Percentiles rank a stretch among this genome's conserved stretches.
These are phyloP conservation scores for Brassica nigra DNA, from an alignment of 345 rosid genomes.

Conservation along the genomic window DNA sequence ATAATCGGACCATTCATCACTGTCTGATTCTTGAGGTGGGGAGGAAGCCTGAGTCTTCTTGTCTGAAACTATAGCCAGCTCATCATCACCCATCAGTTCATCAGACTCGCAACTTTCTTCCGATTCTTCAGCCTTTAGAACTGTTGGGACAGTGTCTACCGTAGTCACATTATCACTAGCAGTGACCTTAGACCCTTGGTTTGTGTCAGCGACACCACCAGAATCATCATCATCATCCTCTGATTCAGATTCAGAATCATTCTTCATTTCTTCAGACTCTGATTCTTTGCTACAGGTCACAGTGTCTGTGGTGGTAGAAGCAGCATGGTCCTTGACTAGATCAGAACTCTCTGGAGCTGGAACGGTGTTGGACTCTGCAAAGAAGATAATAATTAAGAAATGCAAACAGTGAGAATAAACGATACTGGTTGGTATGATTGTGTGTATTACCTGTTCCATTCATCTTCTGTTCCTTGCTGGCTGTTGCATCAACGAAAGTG, in stretches of 20 bases:
- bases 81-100: conserved; percentile 17
- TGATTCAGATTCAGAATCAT: conserved; percentile 31
- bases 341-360: conserved; percentile 9
- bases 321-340: conserved; percentile 21
- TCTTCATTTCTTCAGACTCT: conserved; percentile 22
- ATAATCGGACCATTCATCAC: conserved; percentile 36
- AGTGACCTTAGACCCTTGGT: conserved; percentile 22
- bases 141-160: conserved; percentile 5
- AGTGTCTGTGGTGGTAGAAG: neutral
- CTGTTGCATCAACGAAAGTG: conserved; percentile 35
- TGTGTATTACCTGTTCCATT: conserved; percentile 23
- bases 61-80: conserved; percentile 24
- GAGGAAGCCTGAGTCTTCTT: conserved; percentile 8
- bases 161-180: conserved; percentile 10
- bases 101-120: conserved; percentile 21
- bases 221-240: conserved; percentile 26
- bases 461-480: neutral
- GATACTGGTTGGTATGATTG: neutral
- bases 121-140: neutral
- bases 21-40: conserved; percentile 5
- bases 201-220: conserved; percentile 22
- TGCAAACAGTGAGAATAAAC: conserved; percentile 18
- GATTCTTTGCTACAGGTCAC: conserved; percentile 26
- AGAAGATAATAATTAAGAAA: conserved; percentile 9
- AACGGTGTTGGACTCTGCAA: conserved; percentile 23